These are phyloP conservation scores for Penicillium nordicum DNA, from an alignment of 2,329 filamentous ascomycete genomes.

Conservation along the genomic window DNA sequence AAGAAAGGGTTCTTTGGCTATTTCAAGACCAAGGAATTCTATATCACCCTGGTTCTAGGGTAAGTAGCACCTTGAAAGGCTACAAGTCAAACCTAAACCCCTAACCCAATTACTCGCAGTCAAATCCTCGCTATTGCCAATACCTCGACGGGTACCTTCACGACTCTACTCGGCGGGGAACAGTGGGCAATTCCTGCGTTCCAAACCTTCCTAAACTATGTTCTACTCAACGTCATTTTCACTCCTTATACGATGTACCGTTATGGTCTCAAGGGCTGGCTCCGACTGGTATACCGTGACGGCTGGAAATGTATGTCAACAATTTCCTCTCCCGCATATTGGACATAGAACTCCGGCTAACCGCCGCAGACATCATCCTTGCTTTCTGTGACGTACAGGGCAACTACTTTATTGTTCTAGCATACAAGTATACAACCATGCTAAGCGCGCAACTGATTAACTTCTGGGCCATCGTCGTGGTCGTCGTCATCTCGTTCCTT, in stretches of 20 bases:
- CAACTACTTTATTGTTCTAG: constrained; percentile 96
- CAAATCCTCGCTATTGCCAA: constrained; percentile 86
- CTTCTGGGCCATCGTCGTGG: constrained; percentile 96
- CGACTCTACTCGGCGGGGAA: constrained; percentile 64
- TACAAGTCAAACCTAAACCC: neutral
- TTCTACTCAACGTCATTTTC: constrained; percentile 78
- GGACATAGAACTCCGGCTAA: neutral
- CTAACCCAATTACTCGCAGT: constrained; percentile 34
- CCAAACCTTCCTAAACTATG: constrained; percentile 94
- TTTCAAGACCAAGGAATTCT: constrained; percentile 81
- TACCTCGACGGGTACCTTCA: constrained; percentile 89
- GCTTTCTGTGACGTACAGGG: constrained; percentile 92
- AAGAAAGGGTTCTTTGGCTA: constrained; percentile 62
- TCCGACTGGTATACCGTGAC: constrained; percentile 60
- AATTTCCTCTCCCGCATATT: neutral
- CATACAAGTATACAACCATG: constrained; percentile 89
- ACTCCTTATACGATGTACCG: constrained; percentile 72
- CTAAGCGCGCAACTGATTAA: constrained; percentile 93
- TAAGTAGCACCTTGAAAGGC: constrained; percentile 34
- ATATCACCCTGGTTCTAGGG: constrained; percentile 74
- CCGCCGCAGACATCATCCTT: constrained; percentile 66
- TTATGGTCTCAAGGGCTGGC: constrained; percentile 72
- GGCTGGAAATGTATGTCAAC: constrained; percentile 73
- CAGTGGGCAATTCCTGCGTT: constrained; percentile 87
- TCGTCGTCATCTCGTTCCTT: constrained; percentile 78